Base-by-base conservation (phyloP, 2,329 filamentous ascomycete genomes). In the Penicillium sclerotiorum region DNA sequence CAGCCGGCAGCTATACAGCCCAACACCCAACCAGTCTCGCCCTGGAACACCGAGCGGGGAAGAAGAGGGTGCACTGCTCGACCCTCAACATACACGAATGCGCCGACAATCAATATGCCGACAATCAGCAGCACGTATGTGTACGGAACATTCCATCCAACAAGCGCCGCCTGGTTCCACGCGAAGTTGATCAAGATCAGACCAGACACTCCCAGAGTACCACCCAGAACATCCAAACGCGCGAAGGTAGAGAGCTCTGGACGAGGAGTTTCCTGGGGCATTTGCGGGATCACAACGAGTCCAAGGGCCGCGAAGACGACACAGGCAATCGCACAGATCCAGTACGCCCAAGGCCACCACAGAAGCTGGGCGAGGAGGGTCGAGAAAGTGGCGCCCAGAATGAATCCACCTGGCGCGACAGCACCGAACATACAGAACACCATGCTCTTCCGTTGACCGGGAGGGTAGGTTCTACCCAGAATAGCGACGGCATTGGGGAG, bases 401-500 rank as follows among this genome's bases (percentile, higher is more conserved):
- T 65, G 8, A 67, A 71, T 2, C 77, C 77, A 47, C 65, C 65
- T 0, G 78, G 78, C 8, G 77, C 78, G 23, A 68, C 70, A 5
- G 73, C 75, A 3, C 75, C 78, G 49, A 80, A 81, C 5, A 76
- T 47, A 7, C 71, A 67, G 54, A 88, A 86, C 0, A 81, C 76
- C 67, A 86, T 79, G 39, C 80, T 76, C 63, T 86, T 87, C 40
- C 77, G 72, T 36, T 67, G 69, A 0, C 84, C 83, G 0, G 80
- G 79, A 0, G 75, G 69, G 56, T 85, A 87, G 0, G 77, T 75
- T 1, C 73, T 72, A 7, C 83, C 84, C 0, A 88, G 64, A n/a
- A 89, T 74, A 2, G 83, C 85, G 12, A 88, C 68, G 0, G 76
- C 82, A 57, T 87, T 89, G 1, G 86, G 86, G 20, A 88, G 71